phyloP scores from a whole-genome alignment of 1,284 basidiomycete genomes.

The Trametes polyzona region DNA sequence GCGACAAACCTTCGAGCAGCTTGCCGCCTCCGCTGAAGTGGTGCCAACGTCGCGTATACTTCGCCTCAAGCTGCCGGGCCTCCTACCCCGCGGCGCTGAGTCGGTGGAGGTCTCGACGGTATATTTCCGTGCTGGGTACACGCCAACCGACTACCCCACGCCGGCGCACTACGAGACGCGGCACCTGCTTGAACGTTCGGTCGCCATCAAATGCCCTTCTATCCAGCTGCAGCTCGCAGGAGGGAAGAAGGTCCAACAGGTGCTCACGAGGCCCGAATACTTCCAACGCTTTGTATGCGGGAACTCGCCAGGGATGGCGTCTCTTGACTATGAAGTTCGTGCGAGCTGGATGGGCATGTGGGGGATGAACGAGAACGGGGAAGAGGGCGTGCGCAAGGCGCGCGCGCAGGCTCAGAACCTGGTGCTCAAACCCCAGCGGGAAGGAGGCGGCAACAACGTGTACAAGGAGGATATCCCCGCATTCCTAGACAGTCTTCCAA shows the following conservation, averaged over 20 bases:
- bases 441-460: constrained; percentile 97
- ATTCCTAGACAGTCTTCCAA: constrained; percentile 69
- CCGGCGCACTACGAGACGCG: constrained; percentile 70
- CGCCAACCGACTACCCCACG: constrained; percentile 80
- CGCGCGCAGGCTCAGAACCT: constrained; percentile 50
- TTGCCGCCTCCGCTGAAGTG: constrained; percentile 52
- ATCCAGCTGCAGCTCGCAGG: constrained; percentile 93
- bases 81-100: constrained; percentile 38
- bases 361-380: constrained; percentile 47
- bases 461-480: constrained; percentile 84
- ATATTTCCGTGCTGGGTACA: constrained; percentile 65
- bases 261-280: constrained; percentile 74
- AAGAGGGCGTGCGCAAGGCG: constrained; percentile 88
- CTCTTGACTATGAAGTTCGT: constrained; percentile 51
- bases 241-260: constrained; percentile 95
- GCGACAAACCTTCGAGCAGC: constrained; percentile 77
- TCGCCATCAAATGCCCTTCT: constrained; percentile 92
- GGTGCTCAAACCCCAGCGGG: constrained; percentile 95
- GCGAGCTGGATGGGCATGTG: constrained; percentile 40
- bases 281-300: constrained; percentile 78
- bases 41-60: constrained; percentile 31
- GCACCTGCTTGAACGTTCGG: constrained; percentile 75
- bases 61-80: constrained; percentile 18
- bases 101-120: constrained; percentile 37
- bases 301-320: constrained; percentile 1